These are phyloP conservation scores for Gorgonomyces haynaldii DNA, from an alignment of 192 early-diverging fungal species.

Conservation along the genomic window DNA sequence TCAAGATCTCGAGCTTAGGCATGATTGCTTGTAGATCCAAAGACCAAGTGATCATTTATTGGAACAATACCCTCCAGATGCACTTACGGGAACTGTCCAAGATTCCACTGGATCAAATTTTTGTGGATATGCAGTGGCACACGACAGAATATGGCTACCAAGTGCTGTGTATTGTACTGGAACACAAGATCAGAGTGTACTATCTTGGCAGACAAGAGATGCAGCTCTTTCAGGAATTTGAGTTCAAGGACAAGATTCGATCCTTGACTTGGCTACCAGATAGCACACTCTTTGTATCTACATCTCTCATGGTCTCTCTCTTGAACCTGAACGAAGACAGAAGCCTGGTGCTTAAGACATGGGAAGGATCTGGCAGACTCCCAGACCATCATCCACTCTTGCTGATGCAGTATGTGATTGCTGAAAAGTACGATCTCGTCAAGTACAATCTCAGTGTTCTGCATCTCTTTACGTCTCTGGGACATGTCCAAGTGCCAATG, in stretches of 20 bases:
- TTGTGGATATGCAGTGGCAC: constrained; percentile 59
- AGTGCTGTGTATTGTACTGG: constrained; percentile 33
- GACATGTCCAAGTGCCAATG: constrained; percentile 42
- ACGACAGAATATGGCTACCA: constrained; percentile 63
- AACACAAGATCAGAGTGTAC: background rate
- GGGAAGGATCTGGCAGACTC: constrained; percentile 27
- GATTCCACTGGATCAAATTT: constrained; percentile 28
- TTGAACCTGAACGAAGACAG: constrained; percentile 56
- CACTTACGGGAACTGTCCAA: no score
- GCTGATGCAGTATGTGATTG: constrained; percentile 58
- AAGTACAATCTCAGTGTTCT: constrained; percentile 50
- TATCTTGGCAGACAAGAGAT: constrained; percentile 2
- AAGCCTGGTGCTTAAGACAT: background rate
- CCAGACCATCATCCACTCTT: constrained; percentile 64
- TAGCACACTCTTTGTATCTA: constrained; percentile 48
- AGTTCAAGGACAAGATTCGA: background rate
- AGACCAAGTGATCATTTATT: no score
- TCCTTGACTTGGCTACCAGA: constrained; percentile 27
- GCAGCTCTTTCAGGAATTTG: background rate
- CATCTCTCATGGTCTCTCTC: constrained; percentile 38
- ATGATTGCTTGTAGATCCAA: no score
- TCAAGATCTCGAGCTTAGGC: no score
- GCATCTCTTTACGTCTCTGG: constrained; percentile 47
- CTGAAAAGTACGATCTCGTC: constrained; percentile 59
- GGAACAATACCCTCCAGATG: no score